Conservation (phyloP, 164 flowering plant genomes). For the Macadamia tetraphylla region DNA sequence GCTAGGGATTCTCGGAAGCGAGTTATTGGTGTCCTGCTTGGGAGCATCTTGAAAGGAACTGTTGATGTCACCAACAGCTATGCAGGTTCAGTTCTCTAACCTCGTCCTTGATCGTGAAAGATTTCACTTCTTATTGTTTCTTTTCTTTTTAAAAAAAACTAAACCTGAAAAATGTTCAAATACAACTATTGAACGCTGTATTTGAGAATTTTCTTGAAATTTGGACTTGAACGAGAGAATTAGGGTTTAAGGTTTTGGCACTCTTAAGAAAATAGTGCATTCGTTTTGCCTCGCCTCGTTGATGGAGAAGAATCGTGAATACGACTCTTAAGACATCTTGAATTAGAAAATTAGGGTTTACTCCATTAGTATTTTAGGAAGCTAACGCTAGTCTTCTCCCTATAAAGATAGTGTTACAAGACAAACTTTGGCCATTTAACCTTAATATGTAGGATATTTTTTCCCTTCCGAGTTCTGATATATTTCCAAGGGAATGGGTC, state of each 20-base stretch:
- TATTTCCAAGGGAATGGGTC: no score
- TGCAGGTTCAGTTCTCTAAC: slow-evolving; percentile 44
- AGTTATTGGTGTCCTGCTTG: slow-evolving; percentile 86
- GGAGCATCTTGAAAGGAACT: slow-evolving; percentile 66
- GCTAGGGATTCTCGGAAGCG: slow-evolving; percentile 82
- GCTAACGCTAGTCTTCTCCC: no score
- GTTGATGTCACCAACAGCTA: slow-evolving; percentile 93
- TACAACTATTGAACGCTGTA: no score
- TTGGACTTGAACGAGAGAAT: not conserved
- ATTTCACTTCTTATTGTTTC: not conserved
- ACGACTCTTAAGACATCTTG: not conserved
- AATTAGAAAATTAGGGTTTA: not conserved
- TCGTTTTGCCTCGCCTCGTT: not conserved
- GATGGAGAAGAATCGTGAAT: not conserved
- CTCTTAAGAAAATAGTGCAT: not conserved
- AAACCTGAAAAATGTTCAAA: no score
- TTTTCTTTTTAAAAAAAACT: no score
- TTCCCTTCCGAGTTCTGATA: no score
- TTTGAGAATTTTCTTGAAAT: not conserved
- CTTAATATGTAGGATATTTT: no score
- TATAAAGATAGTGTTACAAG: no score
- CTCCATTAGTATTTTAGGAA: no score
- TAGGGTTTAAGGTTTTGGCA: slow-evolving; percentile 10
- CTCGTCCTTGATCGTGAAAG: not conserved
- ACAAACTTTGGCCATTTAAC: no score